phyloP scores from a whole-genome alignment of 257 asterid species.

The Nicotiana sylvestris region DNA sequence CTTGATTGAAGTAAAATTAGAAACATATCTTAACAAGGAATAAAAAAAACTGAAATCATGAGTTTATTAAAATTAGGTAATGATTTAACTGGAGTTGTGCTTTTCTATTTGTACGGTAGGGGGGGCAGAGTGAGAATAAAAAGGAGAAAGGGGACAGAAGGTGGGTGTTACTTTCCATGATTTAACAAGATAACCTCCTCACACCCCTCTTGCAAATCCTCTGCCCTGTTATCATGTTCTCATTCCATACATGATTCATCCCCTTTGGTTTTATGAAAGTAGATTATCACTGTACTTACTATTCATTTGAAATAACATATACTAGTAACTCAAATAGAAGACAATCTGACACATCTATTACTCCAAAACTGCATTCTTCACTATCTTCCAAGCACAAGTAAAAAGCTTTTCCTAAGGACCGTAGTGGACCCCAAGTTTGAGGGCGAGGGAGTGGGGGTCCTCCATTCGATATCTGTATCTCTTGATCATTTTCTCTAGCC shows the following conservation, averaged over 20 bases:
- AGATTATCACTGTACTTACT: not conserved
- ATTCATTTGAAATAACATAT: not conserved
- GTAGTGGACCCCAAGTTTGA: not conserved
- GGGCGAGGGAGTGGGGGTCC: not conserved
- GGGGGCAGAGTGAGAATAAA: not conserved
- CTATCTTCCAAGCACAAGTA: not conserved
- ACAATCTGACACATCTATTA: not conserved
- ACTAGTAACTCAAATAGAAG: not conserved
- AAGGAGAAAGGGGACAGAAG: not conserved
- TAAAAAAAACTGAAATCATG: not conserved
- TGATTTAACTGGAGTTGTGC: not conserved
- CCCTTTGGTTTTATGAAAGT: not conserved
- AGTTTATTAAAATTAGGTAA: not conserved
- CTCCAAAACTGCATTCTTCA: not conserved
- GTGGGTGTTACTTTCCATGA: constrained; percentile 4
- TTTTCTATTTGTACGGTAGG: not conserved
- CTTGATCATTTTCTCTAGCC: not conserved
- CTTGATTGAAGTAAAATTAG: not conserved
- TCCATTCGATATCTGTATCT: not conserved
- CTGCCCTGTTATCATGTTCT: not conserved
- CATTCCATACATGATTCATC: not conserved
- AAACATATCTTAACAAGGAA: not conserved
- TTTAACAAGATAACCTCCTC: not conserved
- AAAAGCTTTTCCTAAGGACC: not conserved
- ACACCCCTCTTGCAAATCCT: not conserved